Base-by-base conservation (phyloP, 495 filamentous ascomycete species). In the Hypoxylon perforatum region DNA sequence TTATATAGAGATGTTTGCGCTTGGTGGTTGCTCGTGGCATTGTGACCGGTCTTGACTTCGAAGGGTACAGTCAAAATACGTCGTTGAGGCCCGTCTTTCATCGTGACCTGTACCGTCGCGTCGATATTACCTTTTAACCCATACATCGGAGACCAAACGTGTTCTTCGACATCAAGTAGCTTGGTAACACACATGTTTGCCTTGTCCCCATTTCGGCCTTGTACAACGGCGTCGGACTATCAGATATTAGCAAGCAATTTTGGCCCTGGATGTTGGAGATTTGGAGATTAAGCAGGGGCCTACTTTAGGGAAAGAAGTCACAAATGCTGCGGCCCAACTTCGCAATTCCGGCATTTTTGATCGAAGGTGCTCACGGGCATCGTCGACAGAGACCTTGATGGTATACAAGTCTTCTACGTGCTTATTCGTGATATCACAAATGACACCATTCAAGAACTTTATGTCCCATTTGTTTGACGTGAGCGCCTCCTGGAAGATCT, bases 61-160 rank as follows among this genome's bases (percentile, higher is more conserved):
- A 98, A 90, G 3, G 95, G 95, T 14, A 97, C 91, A 2, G 93
- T 90, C 53, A 99, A 82, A 4, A 84, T 92, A 66, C 86, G 89
- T 30, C 65, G 86, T 67, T 47, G 77, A 75, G 21, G 80, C 70
- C 59, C 85, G 25, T 97, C 92, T 41, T 87, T 76, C 80, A 96
- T 90, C 4, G 85, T 86, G n/a, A 94, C 88, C 78, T 98, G 92
- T 11, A 99, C 90, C 4, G 95, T 98, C n/a, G 95, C 95, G 79
- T 99, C 95, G 57, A 99, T 92, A 73, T 97, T 98, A 28, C 95
- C 95, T 78, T 99, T 98, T 6, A 99, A 82, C 0, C 95, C 95
- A 72, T 94, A 98, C 88, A 92, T 92, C 6, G 95, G 95, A 14
- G 95, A 97, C 95, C 94, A 97, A 36, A 97, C 85, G 70, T 97